Conservation (phyloP, 129 eudicot species). For the Scalesia atractyloides region DNA sequence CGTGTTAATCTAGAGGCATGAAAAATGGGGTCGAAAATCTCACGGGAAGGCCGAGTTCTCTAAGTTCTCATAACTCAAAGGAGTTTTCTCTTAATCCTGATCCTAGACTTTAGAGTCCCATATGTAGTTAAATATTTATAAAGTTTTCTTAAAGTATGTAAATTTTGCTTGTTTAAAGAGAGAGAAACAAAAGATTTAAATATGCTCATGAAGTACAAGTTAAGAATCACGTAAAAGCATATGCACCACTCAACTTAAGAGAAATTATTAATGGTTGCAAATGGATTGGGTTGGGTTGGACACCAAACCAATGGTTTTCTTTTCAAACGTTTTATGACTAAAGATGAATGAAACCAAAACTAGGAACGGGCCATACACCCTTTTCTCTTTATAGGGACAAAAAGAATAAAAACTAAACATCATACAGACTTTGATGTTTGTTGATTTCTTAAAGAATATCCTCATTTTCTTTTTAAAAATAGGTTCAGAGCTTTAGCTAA, state of each 20-base stretch:
- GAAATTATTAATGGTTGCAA: not conserved
- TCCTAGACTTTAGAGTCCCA: too few relatives aligned
- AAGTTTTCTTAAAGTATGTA: too few relatives aligned
- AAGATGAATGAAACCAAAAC: not conserved
- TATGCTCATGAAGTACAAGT: not conserved
- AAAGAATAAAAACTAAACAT: not conserved
- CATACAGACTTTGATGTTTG: not conserved
- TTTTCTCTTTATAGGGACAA: slow-evolving; percentile 4
- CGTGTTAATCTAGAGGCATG: too few relatives aligned
- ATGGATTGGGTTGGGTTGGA: slow-evolving; percentile 10
- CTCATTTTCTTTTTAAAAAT: not conserved
- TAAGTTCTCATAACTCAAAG: too few relatives aligned
- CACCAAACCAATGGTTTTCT: slow-evolving; percentile 25
- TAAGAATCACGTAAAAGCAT: not conserved
- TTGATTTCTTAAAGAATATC: not conserved
- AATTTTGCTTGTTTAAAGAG: too few relatives aligned
- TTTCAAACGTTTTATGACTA: slow-evolving; percentile 12
- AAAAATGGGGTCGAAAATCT: too few relatives aligned
- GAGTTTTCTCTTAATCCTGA: too few relatives aligned
- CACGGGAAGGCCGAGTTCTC: too few relatives aligned
- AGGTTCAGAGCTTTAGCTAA: not conserved
- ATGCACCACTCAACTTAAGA: not conserved
- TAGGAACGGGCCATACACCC: not conserved
- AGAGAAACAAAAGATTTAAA: too few relatives aligned
- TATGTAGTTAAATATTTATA: too few relatives aligned